Evolutionary conservation across 1,139 yeast genomes (phyloP), one percentile per base, ranked within the genome.

Genomic region (Geotrichum macrosporum): DNA sequence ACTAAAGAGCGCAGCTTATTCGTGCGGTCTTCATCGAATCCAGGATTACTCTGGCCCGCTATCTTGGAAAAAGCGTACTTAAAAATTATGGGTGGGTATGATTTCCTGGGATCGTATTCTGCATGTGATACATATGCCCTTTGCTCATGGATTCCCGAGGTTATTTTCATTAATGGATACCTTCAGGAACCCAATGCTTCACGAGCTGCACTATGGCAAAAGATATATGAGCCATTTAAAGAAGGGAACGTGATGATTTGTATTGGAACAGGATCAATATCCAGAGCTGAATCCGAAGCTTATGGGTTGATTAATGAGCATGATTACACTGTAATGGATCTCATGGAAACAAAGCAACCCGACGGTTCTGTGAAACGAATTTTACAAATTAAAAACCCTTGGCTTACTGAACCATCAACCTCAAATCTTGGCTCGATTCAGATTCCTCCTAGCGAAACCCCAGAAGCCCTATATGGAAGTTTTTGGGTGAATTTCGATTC

Each of bases 121-220:
- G 84, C 87, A 1, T 69, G 75, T n/a, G 96, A 85, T 57, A 76
- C 85, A 0, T 84, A 68, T 56, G 66, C 78, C 41, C 55, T 87
- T 5, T 71, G 80, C 3, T 88, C 89, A 0, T 87, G 86, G 83
- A 61, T 82, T 2, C 95, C 95, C 0, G 88, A 84, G 53, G 76
- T 78, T 32, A 55, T 75, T 1, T 56, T 70, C 5, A 59, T 76
- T 2, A 57, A 57, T 5, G 64, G 59, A 3, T 57, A 53, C 35
- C 46, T 58, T 15, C 57, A 63, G 21, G 41, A 59, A 32, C 56
- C 54, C 3, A 57, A 58, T 38, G 64, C 51, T 6, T 48, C 59
- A 2, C 35, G 67, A 35, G 61, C 56, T 12, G 53, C 54, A 0
- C 63, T 73, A 8, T 72, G 75, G 74, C 57, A 63, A 15, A 57